Conservation (phyloP, 2,329 filamentous ascomycete genomes). For the Cladosporium sp. region DNA sequence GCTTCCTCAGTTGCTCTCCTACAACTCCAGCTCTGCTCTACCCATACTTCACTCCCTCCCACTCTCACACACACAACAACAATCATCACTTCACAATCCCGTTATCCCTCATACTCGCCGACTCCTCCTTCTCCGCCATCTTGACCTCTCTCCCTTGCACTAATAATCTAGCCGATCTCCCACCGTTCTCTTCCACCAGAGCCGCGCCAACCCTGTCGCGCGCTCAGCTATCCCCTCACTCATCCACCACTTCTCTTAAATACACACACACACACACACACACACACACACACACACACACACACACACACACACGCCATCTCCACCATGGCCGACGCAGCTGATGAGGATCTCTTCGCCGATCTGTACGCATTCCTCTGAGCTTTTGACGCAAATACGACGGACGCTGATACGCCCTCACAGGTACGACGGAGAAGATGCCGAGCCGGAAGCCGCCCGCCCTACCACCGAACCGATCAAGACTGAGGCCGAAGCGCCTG, state of each 20-base stretch:
- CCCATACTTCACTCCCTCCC: not conserved
- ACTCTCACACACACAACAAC: not conserved
- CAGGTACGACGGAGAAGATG: slow-evolving; percentile 53
- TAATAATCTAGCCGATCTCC: no score
- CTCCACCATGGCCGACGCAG: slow-evolving; percentile 69
- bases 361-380: slow-evolving; percentile 66
- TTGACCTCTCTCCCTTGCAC: no score
- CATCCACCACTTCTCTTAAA: not conserved
- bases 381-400: not conserved
- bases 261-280: not conserved
- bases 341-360: slow-evolving; percentile 92
- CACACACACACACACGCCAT: not conserved
- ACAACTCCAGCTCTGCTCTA: not conserved
- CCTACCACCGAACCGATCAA: slow-evolving; percentile 10
- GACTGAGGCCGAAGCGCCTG: slow-evolving; percentile 13
- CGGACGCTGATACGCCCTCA: not conserved
- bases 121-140: not conserved
- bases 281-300: no score
- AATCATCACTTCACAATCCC: not conserved
- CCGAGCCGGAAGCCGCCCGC: slow-evolving; percentile 41
- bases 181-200: no score
- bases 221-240: not conserved
- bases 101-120: no score
- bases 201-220: not conserved
- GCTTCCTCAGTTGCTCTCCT: not conserved